Percentiles rank a stretch among this genome's conserved stretches.
Evolutionary conservation across 148 eudicot genomes (phyloP).

Genomic region (Vaccinium macrocarpon): DNA sequence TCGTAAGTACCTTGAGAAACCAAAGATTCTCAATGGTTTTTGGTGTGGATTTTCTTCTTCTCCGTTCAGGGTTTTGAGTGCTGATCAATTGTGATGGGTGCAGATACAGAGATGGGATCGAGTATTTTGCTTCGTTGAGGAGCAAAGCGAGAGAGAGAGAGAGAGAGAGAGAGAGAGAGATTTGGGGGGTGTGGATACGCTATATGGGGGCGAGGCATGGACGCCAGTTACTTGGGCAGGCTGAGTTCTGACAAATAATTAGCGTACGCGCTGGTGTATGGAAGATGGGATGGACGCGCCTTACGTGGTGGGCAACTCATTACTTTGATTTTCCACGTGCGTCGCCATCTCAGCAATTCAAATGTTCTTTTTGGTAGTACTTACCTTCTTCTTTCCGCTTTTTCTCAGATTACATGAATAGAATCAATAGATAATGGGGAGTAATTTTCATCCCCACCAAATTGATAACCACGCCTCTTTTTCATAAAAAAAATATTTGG

Average conservation of each 20-base stretch:
- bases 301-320: not conserved
- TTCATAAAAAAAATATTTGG: no score
- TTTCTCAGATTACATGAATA: no score
- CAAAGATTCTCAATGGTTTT: not conserved
- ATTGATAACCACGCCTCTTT: no score
- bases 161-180: not conserved
- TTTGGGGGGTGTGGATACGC: not conserved
- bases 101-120: constrained; percentile 1
- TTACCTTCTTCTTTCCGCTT: not conserved
- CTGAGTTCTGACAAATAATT: not conserved
- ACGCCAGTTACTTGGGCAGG: not conserved
- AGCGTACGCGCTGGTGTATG: constrained; percentile 1
- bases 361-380: not conserved
- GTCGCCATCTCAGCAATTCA: not conserved
- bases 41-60: not conserved
- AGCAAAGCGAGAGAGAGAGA: not conserved
- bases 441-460: no score
- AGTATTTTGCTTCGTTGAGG: not conserved
- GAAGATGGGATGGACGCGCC: not conserved
- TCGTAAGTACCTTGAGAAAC: not conserved
- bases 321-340: not conserved
- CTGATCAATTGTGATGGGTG: not conserved
- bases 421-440: no score
- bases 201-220: not conserved
- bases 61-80: not conserved